These are phyloP conservation scores for Malus hybrid DNA, from an alignment of 331 rosid genomes.

Conservation along the genomic window DNA sequence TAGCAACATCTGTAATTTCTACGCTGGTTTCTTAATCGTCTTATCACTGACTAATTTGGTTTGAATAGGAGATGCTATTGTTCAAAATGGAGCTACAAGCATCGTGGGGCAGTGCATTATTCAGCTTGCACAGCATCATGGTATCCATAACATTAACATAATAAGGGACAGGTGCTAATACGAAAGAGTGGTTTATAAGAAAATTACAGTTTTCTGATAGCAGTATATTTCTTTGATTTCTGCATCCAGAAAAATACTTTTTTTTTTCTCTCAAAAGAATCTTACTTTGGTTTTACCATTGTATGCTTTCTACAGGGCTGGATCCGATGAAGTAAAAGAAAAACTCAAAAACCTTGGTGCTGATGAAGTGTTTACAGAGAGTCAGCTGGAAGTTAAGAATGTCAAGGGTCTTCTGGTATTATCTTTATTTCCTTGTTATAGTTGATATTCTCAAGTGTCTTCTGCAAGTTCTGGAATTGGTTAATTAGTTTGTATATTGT, in stretches of 20 bases:
- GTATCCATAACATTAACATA: slow-evolving; percentile 66
- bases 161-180: slow-evolving; percentile 75
- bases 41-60: slow-evolving; percentile 9
- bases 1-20: background rate
- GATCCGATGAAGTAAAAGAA: slow-evolving; percentile 66
- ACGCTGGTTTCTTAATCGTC: background rate
- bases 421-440: slow-evolving; percentile 10
- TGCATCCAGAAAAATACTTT: background rate
- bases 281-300: background rate
- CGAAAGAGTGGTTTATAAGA: background rate
- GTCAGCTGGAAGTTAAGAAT: slow-evolving; percentile 75
- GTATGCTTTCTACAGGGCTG: slow-evolving; percentile 43
- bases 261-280: background rate
- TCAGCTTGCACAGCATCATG: slow-evolving; percentile 73
- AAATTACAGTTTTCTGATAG: too few species aligned
- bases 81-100: slow-evolving; percentile 98
- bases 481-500: background rate
- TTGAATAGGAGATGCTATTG: slow-evolving; percentile 65
- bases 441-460: background rate
- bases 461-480: background rate
- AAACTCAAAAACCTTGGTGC: slow-evolving; percentile 76
- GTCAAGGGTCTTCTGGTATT: slow-evolving; percentile 85
- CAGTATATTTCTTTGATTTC: background rate
- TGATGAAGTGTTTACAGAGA: slow-evolving; percentile 73
- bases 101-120: slow-evolving; percentile 93